Conservation (phyloP, 768 basidiomycete genomes). For the Boletellus emodensis region DNA sequence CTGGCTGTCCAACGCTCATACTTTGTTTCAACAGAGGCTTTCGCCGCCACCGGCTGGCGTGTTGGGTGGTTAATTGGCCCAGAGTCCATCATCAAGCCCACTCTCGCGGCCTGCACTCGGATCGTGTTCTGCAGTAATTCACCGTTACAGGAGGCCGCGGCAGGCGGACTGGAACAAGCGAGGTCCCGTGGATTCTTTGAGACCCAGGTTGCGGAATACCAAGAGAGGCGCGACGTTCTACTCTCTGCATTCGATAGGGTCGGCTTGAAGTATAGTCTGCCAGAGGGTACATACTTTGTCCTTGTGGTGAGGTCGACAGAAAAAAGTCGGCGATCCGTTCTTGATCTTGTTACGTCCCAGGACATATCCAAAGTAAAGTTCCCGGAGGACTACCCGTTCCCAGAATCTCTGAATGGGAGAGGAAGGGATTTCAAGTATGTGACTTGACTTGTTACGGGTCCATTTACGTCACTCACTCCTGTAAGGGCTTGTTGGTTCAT, state of each 20-base stretch:
- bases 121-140: slow-evolving; percentile 96
- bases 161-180: slow-evolving; percentile 83
- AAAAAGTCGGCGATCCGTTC: neutral
- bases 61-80: slow-evolving; percentile 96
- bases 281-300: slow-evolving; percentile 90
- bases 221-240: slow-evolving; percentile 73
- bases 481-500: slow-evolving; percentile 92
- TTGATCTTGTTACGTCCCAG: slow-evolving; percentile 33
- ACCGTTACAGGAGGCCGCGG: slow-evolving; percentile 91
- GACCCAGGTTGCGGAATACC: slow-evolving; percentile 71
- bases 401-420: slow-evolving; percentile 65
- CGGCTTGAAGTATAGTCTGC: slow-evolving; percentile 81
- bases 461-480: slow-evolving; percentile 10
- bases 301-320: slow-evolving; percentile 56
- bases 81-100: slow-evolving; percentile 73
- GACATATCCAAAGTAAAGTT: slow-evolving; percentile 76
- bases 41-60: slow-evolving; percentile 96
- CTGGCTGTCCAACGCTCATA: neutral
- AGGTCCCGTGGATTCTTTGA: slow-evolving; percentile 70
- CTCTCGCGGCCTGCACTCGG: slow-evolving; percentile 86
- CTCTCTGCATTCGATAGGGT: slow-evolving; percentile 75
- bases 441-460: neutral
- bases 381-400: slow-evolving; percentile 84
- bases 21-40: slow-evolving; percentile 60
- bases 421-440: slow-evolving; percentile 83